phyloP scores from a whole-genome alignment of 1,284 basidiomycete genomes.

The Fistulinella cinereoalba region DNA sequence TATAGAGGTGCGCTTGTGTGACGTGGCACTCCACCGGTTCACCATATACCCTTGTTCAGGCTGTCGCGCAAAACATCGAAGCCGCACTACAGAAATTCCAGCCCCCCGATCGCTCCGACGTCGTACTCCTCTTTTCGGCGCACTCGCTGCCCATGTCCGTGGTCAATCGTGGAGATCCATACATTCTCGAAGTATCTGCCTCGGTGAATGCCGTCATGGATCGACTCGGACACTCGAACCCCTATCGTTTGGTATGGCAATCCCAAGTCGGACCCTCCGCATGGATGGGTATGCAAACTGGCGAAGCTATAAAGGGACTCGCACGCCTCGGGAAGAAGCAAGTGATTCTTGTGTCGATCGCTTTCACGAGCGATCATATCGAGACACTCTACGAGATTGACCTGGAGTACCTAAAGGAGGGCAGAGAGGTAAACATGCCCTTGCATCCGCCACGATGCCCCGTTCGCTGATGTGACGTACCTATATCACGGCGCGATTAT shows the following conservation, averaged over 20 bases:
- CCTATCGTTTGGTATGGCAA: slow-evolving; percentile 97
- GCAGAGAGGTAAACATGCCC: slow-evolving; percentile 65
- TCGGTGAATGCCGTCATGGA: slow-evolving; percentile 91
- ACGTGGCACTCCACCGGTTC: neutral
- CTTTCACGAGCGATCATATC: slow-evolving; percentile 99
- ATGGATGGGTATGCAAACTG: slow-evolving; percentile 98
- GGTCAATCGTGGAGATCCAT: slow-evolving; percentile 97
- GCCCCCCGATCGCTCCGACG: slow-evolving; percentile 63
- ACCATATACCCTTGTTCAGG: slow-evolving; percentile 45
- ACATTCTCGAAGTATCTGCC: slow-evolving; percentile 93
- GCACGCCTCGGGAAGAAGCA: slow-evolving; percentile 86
- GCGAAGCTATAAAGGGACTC: slow-evolving; percentile 88
- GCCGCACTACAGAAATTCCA: slow-evolving; percentile 82
- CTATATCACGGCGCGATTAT: slow-evolving; percentile 6
- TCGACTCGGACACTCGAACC: slow-evolving; percentile 73
- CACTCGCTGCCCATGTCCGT: slow-evolving; percentile 98
- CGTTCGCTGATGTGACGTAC: slow-evolving; percentile 2
- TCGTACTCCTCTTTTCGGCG: slow-evolving; percentile 93
- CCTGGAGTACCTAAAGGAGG: slow-evolving; percentile 91
- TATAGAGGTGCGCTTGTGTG: slow-evolving; percentile 66
- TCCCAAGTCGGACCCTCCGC: slow-evolving; percentile 96
- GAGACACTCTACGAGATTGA: slow-evolving; percentile 98
- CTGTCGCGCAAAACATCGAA: slow-evolving; percentile 88
- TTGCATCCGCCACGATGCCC: neutral
- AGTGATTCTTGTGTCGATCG: slow-evolving; percentile 91